Evolutionary conservation across 2,329 filamentous ascomycete genomes (phyloP).

Genomic region (Kalmusia sp.): DNA sequence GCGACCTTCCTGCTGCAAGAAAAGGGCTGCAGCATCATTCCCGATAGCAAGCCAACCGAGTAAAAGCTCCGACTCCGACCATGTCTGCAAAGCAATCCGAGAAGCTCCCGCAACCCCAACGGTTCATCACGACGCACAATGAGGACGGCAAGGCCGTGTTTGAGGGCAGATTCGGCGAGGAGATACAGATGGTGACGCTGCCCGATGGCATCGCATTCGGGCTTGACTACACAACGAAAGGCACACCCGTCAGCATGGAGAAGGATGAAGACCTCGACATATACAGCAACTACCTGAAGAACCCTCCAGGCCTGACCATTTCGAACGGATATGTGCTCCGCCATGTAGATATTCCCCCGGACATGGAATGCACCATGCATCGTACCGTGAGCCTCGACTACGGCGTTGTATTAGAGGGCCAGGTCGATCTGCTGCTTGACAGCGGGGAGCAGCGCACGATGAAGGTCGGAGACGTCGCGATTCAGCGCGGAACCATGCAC

Average conservation of each 20-base stretch:
- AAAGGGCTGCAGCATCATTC: not conserved
- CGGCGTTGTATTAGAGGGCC: conserved; percentile 48
- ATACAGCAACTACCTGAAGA: conserved; percentile 53
- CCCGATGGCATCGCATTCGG: conserved; percentile 56
- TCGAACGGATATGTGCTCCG: conserved; percentile 56
- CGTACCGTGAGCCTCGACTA: conserved; percentile 50
- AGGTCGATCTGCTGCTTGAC: conserved; percentile 48
- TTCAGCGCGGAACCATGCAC: conserved; percentile 51
- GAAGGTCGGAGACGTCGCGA: conserved; percentile 47
- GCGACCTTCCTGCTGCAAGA: not conserved
- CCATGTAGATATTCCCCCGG: conserved; percentile 47
- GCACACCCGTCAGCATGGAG: conserved; percentile 56
- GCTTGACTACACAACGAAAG: conserved; percentile 58
- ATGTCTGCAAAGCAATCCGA: conserved; percentile 24
- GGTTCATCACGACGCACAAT: conserved; percentile 48
- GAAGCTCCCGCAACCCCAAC: conserved; percentile 39
- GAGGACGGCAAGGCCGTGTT: conserved; percentile 46
- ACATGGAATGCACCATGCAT: conserved; percentile 48
- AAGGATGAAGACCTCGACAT: conserved; percentile 54
- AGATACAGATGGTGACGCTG: conserved; percentile 45
- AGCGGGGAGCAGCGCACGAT: conserved; percentile 46
- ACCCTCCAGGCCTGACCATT: conserved; percentile 59
- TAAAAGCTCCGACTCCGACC: not conserved
- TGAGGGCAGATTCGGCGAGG: conserved; percentile 43
- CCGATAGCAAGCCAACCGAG: not conserved